A percentile compares a stretch with the other conserved stretches of the same genome.
phyloP scores from a whole-genome alignment of 2,329 filamentous ascomycete genomes.

The Colletotrichum magnum region DNA sequence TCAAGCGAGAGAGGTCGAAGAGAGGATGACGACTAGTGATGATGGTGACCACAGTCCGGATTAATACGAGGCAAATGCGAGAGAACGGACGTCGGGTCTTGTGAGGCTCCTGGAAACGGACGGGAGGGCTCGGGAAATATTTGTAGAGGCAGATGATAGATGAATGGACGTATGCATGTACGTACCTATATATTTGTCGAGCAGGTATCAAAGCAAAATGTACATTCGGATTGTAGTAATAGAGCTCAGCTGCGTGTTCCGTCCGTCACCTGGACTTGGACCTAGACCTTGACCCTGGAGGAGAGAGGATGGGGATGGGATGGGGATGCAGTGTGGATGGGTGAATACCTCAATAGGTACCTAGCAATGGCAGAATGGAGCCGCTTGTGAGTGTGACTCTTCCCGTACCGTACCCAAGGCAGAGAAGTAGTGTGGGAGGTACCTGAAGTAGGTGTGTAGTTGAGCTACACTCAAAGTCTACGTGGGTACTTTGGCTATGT shows the following conservation, averaged over 20 bases:
- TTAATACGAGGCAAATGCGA: constrained; percentile 11
- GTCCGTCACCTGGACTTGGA: neutral
- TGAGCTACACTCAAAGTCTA: neutral
- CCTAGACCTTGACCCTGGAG: neutral
- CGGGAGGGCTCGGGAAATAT: constrained; percentile 25
- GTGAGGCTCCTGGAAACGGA: constrained; percentile 20
- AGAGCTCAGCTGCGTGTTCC: neutral
- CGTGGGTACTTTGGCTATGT: constrained; percentile 29
- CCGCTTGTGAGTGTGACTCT: constrained; percentile 42
- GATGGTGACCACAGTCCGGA: constrained; percentile 6
- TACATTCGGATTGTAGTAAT: too few relatives aligned
- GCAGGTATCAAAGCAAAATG: constrained; percentile 15
- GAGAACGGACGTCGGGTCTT: constrained; percentile 1
- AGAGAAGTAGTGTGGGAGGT: too few relatives aligned
- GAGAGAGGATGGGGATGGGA: neutral
- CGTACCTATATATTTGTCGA: too few relatives aligned
- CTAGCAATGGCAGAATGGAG: constrained; percentile 11
- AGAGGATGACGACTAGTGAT: constrained; percentile 1
- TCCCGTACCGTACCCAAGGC: constrained; percentile 10
- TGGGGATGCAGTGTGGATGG: too few relatives aligned
- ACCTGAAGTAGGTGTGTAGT: too few relatives aligned
- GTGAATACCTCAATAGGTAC: too few relatives aligned
- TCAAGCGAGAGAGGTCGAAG: constrained; percentile 1
- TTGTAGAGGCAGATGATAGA: constrained; percentile 26
- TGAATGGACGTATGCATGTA: constrained; percentile 12